Base-by-base conservation (phyloP, 2,329 filamentous ascomycete genomes). In the Colletotrichum orchidophilum region DNA sequence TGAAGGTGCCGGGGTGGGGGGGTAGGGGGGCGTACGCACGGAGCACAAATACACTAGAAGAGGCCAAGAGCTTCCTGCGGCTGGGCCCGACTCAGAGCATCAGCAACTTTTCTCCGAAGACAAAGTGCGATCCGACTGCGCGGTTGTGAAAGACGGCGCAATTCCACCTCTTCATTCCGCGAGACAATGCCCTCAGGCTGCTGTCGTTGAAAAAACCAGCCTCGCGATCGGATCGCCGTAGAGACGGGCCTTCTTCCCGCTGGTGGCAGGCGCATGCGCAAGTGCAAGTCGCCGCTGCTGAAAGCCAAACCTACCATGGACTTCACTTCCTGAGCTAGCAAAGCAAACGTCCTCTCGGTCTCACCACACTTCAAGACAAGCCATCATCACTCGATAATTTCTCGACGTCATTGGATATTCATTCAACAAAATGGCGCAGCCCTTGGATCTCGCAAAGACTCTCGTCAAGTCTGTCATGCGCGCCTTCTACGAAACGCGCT, bases 391-490 rank as follows among this genome's bases (percentile, higher is more conserved):
- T 15, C 35, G 12, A 27, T 35, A 33, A 15, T 31, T 12, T 24
- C 26, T 13, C 8, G 18, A 29, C 27, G 21, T 3, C 3, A 26
- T 42, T 29, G n/a, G 60, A 9, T n/a, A 59, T 49, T 61, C 59
- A 55, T 50, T 70, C 62, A 26, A 24, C 46, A 24, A 52, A 18
- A 58, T 64, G 62, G 60, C 62, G 24, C 64, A 62, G 24, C 69
- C 59, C 29, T 87, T 88, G 85, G 87, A 88, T 80, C 81, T 88
- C 71, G 86, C 87, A n/a, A 85, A 95, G 80, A 92, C 92, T 50
- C 91, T 98, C 74, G 91, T 98, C 77, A 94, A 95, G 81, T 96
- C 92, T 64, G 93, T 95, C 49, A 92, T 91, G 77, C 93, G 95
- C 79, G 92, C 94, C 67, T 97, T 97, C 84, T 97, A 96, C 82